These are phyloP conservation scores for Jacaranda mimosifolia DNA, from an alignment of 257 asterid genomes.

Conservation along the genomic window DNA sequence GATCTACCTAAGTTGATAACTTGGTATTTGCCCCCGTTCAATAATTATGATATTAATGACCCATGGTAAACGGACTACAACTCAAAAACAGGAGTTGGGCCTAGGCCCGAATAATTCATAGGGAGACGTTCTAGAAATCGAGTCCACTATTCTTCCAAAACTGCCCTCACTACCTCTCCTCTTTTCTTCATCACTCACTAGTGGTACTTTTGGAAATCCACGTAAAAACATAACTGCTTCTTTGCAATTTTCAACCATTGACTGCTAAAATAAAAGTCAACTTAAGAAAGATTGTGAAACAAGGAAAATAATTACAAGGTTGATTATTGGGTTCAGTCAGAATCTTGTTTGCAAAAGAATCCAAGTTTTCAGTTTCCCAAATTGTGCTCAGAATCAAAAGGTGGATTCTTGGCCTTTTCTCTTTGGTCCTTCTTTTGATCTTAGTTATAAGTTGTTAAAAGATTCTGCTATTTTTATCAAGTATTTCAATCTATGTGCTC, in stretches of 20 bases:
- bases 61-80: no score
- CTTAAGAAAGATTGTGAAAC: not conserved
- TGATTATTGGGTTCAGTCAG: not conserved
- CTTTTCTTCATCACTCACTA: not conserved
- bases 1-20: no score
- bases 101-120: no score
- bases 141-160: not conserved
- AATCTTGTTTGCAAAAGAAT: not conserved
- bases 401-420: not conserved
- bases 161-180: not conserved
- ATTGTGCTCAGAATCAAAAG: not conserved
- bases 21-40: no score
- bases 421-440: not conserved
- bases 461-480: not conserved
- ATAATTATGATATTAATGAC: no score
- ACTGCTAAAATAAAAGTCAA: not conserved
- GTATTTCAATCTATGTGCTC: not conserved
- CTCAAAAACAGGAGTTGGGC: no score
- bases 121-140: no score
- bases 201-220: conserved; percentile 14
- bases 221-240: conserved; percentile 13
- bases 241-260: conserved; percentile 1
- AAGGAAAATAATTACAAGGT: not conserved
- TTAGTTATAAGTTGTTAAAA: not conserved
- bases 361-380: not conserved